Evolutionary conservation across 2,329 filamentous ascomycete genomes (phyloP), one percentile per base, ranked within the genome.

Genomic region (Coccinonectria pachysandricola): DNA sequence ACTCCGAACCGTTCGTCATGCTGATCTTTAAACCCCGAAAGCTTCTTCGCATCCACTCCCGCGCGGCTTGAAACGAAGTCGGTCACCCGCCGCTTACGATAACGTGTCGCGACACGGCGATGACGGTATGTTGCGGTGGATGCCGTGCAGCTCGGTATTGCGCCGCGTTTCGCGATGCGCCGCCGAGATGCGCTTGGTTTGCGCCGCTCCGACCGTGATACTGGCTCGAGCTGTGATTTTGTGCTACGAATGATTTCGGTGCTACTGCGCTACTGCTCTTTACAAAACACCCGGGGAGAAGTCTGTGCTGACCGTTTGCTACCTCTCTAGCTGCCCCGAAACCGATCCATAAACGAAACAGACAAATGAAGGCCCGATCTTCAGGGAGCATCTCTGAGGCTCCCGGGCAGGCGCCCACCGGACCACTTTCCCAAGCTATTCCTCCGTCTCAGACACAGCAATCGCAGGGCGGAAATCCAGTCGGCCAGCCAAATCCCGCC

Each of bases 41-140:
- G 73, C 60, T 56, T 54, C 58, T 56, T 62, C 58, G 53, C 58
- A 58, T 44, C 62, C 56, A 64, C 61, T 52, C 57, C 48, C 76
- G 40, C 76, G 82, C 54, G 80, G 81, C 44, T 62, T 78, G 46
- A 92, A 92, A 64, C 73, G 84, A 56, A 81, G 74, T 65, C 77
- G 80, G 40, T 87, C 84, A 40, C 79, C 80, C 45, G 73, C 81
- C 45, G 60, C 54, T 33, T 73, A 75, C 58, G 67, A 65, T 7
- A 19, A 10, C 54, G 69, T 39, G 35, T 37, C 41, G 32, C 45
- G 46, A 36, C 40, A 72, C 52, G 76, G 74, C 64, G 71, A 80
- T 62, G 75, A 81, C 68, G 75, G 82, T 86, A 79, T 62, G 79
- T 77, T 48, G 49, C 54, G 49, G 42, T 43, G 39, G 39, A 43